Base-by-base conservation (phyloP, 1,284 basidiomycete species). In the Gastroboletus turbinatus region DNA sequence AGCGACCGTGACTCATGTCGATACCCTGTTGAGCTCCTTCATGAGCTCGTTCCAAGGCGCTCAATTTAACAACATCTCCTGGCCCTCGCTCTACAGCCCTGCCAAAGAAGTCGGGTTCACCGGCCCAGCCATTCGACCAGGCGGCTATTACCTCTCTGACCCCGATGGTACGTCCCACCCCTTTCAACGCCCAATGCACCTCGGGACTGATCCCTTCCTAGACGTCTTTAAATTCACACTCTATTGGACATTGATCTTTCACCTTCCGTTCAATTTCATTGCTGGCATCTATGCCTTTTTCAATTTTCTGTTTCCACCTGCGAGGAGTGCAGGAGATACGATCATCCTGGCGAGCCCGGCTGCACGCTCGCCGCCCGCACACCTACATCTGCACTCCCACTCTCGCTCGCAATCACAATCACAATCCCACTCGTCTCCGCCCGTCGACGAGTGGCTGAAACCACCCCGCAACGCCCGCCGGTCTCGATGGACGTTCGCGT, bases 221-320 rank as follows among this genome's bases (percentile, higher is more conserved):
- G 92, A 90, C 57, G 76, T 94, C 53, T 94, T 92, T 76, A 78
- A 78, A 29, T 94, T 92, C 74, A 94, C 90, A 10, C 76, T 94
- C 32, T 94, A 88, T 69, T 95, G 92, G 92, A 90, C 84, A 1
- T 72, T 94, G 30, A 77, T 90, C 52, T 84, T 94, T 63, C 83
- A 92, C 69, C 80, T 80, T 2, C 87, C 87, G 2, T 74, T 87
- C 45, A 93, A 90, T 68, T 66, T 88, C 43, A 53, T 88, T 43
- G 87, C 85, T 60, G 89, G 89, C 0, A 57, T 74, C 2, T 85
- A 88, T 62, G 90, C 90, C 3, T 88, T 88, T 69, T 72, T 85
- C 67, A 90, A 91, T 62, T 73, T 88, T 51, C 74, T 78, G 13
- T 83, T 82, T 62, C 81, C 83, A 1, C 81, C 84, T 5, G 57